These are phyloP conservation scores for Ophiostoma novo-ulmi DNA, from an alignment of 2,329 filamentous ascomycete genomes.

Conservation along the genomic window DNA sequence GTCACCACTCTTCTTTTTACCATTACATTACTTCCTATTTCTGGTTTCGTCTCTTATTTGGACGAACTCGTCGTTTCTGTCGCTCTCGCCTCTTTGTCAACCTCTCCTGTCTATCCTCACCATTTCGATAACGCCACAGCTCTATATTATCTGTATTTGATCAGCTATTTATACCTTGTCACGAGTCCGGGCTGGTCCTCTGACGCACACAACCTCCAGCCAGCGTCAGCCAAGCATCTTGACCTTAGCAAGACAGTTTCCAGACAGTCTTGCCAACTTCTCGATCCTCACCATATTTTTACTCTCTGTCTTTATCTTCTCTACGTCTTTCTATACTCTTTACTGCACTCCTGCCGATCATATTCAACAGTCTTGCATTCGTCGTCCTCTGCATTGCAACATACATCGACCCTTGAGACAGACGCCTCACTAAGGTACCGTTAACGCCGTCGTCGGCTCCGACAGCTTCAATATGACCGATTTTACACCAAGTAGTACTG, in stretches of 20 bases:
- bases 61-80: not conserved
- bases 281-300: not conserved
- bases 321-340: not conserved
- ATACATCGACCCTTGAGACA: not conserved
- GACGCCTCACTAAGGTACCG: not conserved
- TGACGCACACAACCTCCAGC: not conserved
- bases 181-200: not conserved
- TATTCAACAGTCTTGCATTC: not conserved
- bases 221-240: not conserved
- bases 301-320: not conserved
- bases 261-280: not conserved
- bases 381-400: not conserved
- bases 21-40: not conserved
- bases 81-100: not conserved
- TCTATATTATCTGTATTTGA: not conserved
- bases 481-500: not conserved
- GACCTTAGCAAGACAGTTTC: not conserved
- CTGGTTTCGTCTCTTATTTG: not conserved
- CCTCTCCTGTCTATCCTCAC: not conserved
- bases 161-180: not conserved
- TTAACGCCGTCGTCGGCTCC: conserved; percentile 18
- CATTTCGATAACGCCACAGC: not conserved
- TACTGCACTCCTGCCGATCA: not conserved
- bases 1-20: not conserved
- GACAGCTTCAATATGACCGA: conserved; percentile 16